Conservation (phyloP, 805 yeast species). For the Jamesozyma lodderae region DNA sequence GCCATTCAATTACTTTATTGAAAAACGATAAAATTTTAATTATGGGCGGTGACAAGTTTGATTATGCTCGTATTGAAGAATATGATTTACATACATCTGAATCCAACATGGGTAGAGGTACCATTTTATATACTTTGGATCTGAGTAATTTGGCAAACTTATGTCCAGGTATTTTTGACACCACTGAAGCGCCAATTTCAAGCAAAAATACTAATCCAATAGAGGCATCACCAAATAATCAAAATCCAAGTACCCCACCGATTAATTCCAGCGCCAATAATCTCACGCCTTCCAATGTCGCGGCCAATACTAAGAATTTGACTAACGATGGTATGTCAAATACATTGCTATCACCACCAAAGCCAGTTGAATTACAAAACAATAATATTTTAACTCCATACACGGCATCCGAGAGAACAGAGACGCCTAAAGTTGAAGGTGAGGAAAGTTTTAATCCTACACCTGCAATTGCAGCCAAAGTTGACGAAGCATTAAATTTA, state of each 20-base stretch:
- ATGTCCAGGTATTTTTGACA: constrained; percentile 30
- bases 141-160: constrained; percentile 30
- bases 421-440: constrained; percentile 4
- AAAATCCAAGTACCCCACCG: not conserved
- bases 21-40: constrained; percentile 61
- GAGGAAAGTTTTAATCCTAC: not conserved
- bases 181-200: not conserved
- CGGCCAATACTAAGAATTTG: not conserved
- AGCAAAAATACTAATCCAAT: not conserved
- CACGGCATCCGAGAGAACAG: constrained; percentile 9
- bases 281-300: not conserved
- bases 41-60: constrained; percentile 87
- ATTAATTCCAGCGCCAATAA: not conserved
- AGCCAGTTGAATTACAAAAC: constrained; percentile 5
- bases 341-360: constrained; percentile 4
- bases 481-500: no score
- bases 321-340: constrained; percentile 1
- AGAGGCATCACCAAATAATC: not conserved
- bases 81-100: constrained; percentile 45
- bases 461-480: no score
- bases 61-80: constrained; percentile 44
- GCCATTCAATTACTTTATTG: constrained; percentile 75
- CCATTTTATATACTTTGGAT: constrained; percentile 58
- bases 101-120: constrained; percentile 46
- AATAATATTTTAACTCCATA: constrained; percentile 25